phyloP scores from a whole-genome alignment of 2,329 filamentous ascomycete genomes.

The Xylogone sp. region DNA sequence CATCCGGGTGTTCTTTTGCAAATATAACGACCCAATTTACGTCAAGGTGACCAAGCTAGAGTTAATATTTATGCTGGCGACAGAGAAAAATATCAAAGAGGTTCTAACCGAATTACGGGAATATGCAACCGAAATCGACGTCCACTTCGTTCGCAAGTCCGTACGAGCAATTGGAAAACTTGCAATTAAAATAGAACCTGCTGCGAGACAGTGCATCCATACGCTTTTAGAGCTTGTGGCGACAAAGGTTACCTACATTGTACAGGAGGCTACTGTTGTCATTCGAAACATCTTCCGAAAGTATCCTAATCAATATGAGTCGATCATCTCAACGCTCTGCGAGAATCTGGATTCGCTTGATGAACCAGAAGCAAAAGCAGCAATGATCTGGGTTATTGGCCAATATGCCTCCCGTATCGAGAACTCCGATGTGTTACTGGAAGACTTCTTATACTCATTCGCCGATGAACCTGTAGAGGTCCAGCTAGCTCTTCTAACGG shows the following conservation, averaged over 20 bases:
- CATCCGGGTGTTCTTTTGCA: conserved; percentile 98
- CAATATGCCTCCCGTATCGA: conserved; percentile 97
- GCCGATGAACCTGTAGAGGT: conserved; percentile 94
- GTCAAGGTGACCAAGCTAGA: conserved; percentile 99
- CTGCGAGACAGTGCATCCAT: conserved; percentile 86
- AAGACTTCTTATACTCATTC: conserved; percentile 94
- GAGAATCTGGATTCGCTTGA: conserved; percentile 95
- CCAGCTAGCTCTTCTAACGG: conserved; percentile 88
- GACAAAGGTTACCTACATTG: conserved; percentile 98
- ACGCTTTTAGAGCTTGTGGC: conserved; percentile 88
- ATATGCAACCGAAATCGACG: conserved; percentile 97
- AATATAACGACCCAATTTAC: conserved; percentile 99
- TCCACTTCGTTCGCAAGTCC: conserved; percentile 97
- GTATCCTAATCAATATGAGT: conserved; percentile 98
- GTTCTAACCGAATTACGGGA: conserved; percentile 91
- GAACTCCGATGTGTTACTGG: conserved; percentile 87
- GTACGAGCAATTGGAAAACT: conserved; percentile 96
- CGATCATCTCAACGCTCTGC: conserved; percentile 92
- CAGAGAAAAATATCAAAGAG: conserved; percentile 90
- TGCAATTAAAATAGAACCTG: conserved; percentile 97
- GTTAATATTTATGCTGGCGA: conserved; percentile 98
- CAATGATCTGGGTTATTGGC: conserved; percentile 99
- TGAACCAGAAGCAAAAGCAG: conserved; percentile 95
- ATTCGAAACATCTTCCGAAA: conserved; percentile 99
- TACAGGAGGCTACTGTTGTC: conserved; percentile 97